A percentile compares a stretch with the other conserved stretches of the same genome.
phyloP scores from a whole-genome alignment of 1,139 yeast genomes.

The Meyerozyma athensensis region DNA sequence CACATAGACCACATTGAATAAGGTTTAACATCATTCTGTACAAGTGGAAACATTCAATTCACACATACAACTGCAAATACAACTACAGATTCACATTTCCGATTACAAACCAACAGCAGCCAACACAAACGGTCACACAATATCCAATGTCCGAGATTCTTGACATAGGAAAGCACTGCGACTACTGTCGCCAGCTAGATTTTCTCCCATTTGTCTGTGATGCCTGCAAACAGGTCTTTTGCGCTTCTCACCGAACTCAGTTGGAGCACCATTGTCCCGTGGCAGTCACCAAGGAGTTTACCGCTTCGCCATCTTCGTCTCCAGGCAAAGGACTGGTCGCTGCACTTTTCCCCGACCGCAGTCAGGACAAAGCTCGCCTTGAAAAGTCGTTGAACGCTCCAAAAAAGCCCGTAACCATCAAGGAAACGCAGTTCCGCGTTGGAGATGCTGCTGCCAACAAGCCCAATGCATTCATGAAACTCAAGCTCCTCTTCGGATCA shows the following conservation, averaged over 20 bases:
- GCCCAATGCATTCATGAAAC: conserved; percentile 40
- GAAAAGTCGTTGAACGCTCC: conserved; percentile 31
- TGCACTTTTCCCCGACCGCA: conserved; percentile 56
- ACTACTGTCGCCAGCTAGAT: conserved; percentile 58
- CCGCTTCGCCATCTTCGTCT: conserved; percentile 10
- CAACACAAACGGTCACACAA: not conserved
- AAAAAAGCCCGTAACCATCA: conserved; percentile 24
- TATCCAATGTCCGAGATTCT: conserved; percentile 36
- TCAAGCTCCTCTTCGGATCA: conserved; percentile 39
- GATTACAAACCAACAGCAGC: not conserved
- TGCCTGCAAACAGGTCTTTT: conserved; percentile 50
- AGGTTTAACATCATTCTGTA: too few species aligned
- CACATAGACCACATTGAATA: too few species aligned
- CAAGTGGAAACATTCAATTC: too few species aligned
- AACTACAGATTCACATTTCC: not conserved
- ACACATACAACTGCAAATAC: too few species aligned
- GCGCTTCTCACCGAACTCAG: conserved; percentile 51
- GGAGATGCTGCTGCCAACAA: conserved; percentile 25
- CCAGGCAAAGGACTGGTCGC: conserved; percentile 17
- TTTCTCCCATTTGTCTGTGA: conserved; percentile 67
- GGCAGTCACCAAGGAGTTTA: conserved; percentile 11
- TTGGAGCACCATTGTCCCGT: conserved; percentile 45
- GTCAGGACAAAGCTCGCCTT: conserved; percentile 31
- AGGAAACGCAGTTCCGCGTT: conserved; percentile 22
- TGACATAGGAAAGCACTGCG: conserved; percentile 68